These are phyloP conservation scores for Annulohypoxylon bovei DNA, from an alignment of 495 filamentous ascomycete genomes.

Conservation along the genomic window DNA sequence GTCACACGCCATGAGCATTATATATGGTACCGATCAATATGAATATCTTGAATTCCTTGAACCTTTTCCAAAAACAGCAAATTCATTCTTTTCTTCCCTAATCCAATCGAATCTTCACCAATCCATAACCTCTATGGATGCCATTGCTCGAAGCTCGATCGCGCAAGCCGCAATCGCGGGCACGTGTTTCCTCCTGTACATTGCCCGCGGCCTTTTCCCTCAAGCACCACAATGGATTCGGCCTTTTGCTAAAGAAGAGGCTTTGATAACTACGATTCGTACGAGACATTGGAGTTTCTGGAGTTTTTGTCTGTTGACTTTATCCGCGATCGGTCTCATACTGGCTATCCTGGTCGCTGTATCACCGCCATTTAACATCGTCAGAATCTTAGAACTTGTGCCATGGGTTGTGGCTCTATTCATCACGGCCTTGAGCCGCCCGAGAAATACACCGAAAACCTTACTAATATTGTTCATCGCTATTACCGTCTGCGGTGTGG, in stretches of 20 bases:
- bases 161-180: slow-evolving; percentile 41
- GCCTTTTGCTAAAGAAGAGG: slow-evolving; percentile 46
- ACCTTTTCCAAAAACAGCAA: slow-evolving; percentile 21
- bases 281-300: slow-evolving; percentile 40
- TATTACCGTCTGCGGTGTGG: slow-evolving; percentile 48
- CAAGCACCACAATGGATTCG: slow-evolving; percentile 46
- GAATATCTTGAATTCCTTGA: slow-evolving; percentile 23
- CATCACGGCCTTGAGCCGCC: slow-evolving; percentile 60
- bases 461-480: slow-evolving; percentile 53
- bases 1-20: slow-evolving; percentile 29
- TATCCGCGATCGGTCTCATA: slow-evolving; percentile 39
- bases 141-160: slow-evolving; percentile 30
- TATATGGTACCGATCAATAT: slow-evolving; percentile 30
- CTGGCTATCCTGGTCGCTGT: slow-evolving; percentile 36
- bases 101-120: not conserved
- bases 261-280: slow-evolving; percentile 6
- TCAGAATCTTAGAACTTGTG: slow-evolving; percentile 34
- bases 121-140: slow-evolving; percentile 32
- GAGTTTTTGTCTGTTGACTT: slow-evolving; percentile 31
- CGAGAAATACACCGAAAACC: slow-evolving; percentile 55
- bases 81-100: slow-evolving; percentile 11
- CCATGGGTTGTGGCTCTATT: slow-evolving; percentile 57
- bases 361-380: slow-evolving; percentile 27
- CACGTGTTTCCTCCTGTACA: slow-evolving; percentile 37
- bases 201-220: slow-evolving; percentile 28